phyloP scores from a whole-genome alignment of 495 filamentous ascomycete genomes.

The Aspergillus nanangensis region DNA sequence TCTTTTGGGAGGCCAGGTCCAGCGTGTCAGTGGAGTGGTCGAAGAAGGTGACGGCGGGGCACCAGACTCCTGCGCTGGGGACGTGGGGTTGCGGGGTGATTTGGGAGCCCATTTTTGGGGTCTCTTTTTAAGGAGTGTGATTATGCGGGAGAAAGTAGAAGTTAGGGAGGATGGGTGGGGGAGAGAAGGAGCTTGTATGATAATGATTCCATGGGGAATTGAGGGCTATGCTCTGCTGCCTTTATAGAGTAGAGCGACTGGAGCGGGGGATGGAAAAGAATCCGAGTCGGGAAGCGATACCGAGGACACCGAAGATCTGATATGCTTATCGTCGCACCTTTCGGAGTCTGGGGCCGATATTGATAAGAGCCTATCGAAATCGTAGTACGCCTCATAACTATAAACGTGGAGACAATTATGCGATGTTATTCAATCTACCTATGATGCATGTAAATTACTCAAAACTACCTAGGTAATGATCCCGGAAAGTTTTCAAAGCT shows the following conservation, averaged over 20 bases:
- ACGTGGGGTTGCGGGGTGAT: slow-evolving; percentile 14
- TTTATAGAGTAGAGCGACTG: slow-evolving; percentile 4
- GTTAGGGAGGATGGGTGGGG: background rate
- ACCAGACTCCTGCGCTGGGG: slow-evolving; percentile 31
- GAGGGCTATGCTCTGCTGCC: background rate
- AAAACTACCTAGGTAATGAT: too few relatives aligned
- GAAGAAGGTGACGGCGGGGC: slow-evolving; percentile 46
- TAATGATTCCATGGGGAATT: background rate
- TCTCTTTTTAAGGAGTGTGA: too few relatives aligned
- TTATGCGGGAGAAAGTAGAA: background rate
- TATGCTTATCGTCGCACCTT: too few relatives aligned
- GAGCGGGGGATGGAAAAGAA: slow-evolving; percentile 11
- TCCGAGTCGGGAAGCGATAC: slow-evolving; percentile 10
- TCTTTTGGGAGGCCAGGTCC: slow-evolving; percentile 41
- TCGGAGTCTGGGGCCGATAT: too few relatives aligned
- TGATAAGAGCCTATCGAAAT: too few relatives aligned
- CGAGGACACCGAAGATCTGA: too few relatives aligned
- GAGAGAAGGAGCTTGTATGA: background rate
- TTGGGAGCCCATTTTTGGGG: slow-evolving; percentile 13
- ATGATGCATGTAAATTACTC: too few relatives aligned
- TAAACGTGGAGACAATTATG: background rate
- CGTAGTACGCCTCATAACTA: too few relatives aligned
- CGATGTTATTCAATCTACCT: background rate
- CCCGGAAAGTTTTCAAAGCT: too few relatives aligned
- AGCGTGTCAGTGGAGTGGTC: slow-evolving; percentile 47